A percentile compares a stretch with the other conserved stretches of the same genome.
Conservation (phyloP, 345 rosid genomes). For the Gossypium raimondii region DNA sequence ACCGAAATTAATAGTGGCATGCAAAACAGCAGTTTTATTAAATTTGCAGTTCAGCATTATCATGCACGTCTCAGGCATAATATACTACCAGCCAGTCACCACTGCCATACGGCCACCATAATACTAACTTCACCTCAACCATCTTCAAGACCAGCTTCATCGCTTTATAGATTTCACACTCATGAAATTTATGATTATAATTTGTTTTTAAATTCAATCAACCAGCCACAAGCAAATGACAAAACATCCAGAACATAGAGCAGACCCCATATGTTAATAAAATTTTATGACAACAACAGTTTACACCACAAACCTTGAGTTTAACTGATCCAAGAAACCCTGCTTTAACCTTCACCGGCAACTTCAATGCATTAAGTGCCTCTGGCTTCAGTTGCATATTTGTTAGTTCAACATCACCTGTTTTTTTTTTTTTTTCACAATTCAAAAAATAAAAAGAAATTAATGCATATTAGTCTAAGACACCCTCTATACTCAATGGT, state of each 20-base stretch:
- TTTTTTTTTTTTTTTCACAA: conserved; percentile 7
- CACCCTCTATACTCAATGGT: background rate
- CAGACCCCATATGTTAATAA: background rate
- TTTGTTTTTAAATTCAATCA: background rate
- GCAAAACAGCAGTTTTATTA: background rate
- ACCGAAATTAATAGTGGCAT: background rate
- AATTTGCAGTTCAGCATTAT: background rate
- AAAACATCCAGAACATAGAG: background rate
- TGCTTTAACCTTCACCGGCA: conserved; percentile 94
- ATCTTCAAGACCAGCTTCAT: background rate
- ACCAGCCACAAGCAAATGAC: background rate
- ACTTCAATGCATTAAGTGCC: conserved; percentile 88
- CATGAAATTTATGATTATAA: background rate
- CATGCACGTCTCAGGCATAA: background rate
- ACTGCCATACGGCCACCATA: background rate
- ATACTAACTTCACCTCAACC: conserved; percentile 2
- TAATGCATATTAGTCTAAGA: background rate
- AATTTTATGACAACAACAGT: conserved; percentile 6
- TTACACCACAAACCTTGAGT: conserved; percentile 62
- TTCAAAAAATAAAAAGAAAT: background rate
- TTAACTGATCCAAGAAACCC: conserved; percentile 98
- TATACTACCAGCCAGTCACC: background rate
- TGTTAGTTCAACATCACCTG: conserved; percentile 90
- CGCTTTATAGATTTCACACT: background rate
- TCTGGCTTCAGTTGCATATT: conserved; percentile 97